Evolutionary conservation across 202 grass and related monocot genomes (phyloP), one percentile per base, ranked within the genome.

Genomic region (Dendrocalamus latiflorus): DNA sequence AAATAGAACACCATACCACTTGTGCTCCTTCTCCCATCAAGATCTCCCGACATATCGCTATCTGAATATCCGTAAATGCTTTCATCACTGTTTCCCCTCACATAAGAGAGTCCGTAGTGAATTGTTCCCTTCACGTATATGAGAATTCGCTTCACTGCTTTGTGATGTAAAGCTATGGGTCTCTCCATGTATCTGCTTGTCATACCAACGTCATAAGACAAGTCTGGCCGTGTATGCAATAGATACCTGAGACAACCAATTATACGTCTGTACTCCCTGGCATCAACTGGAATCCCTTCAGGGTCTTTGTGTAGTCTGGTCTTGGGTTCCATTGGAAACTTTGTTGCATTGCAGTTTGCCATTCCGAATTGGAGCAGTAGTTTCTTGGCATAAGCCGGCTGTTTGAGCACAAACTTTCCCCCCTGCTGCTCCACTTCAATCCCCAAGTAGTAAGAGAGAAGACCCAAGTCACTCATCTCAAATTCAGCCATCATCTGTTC

Each of bases 301-400:
- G 28, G 28, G 28, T 30, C 28, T 30, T 30, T 30, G 28, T 30
- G 28, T 2, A 30, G 28, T 30, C 28, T 30, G 1, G 28, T 1
- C 28, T 30, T 30, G 2, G 28, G 28, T 30, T 30, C 28, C 28
- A 30, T 30, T 30, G 28, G 28, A 30, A 30, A 30, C 28, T 30
- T 30, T 30, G 28, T 51, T 0, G 49, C 1, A 51, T 51, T 51
- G 1, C 49, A 51, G 0, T 56, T 0, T 10, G 0, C 54, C 54
- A 21, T 56, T n/a, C 54, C n/a, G 2, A 56, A 21, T 9, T 9
- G 54, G 0, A 0, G 3, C 1, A 56, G 4, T 0, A 56, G 0
- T 5, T 9, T 56, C 8, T 21, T 56, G 0, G 54, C 54, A 56
- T 56, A 56, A 3, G 54, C 54, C 0, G 7, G 3, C 20, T 56